Evolutionary conservation across 2,329 filamentous ascomycete species (phyloP).

Genomic region (Sporothrix brunneoviolacea): DNA sequence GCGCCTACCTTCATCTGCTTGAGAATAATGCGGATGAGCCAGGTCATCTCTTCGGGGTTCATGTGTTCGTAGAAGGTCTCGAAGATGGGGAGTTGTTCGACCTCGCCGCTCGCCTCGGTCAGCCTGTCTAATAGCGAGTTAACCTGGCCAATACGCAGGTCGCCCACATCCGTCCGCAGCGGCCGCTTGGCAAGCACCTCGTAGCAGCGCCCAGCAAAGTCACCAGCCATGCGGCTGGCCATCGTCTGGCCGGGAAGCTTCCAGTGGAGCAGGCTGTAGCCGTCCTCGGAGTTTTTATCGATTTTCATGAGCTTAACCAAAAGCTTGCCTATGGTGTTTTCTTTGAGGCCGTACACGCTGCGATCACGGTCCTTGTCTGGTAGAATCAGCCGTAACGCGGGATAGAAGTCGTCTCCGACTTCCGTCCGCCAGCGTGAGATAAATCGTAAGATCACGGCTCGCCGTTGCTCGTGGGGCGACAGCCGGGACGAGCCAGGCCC

Average conservation of each 20-base stretch:
- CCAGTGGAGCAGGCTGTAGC: slow-evolving; percentile 80
- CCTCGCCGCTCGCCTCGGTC: slow-evolving; percentile 67
- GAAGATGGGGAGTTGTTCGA: slow-evolving; percentile 76
- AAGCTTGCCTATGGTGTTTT: slow-evolving; percentile 81
- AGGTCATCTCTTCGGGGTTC: slow-evolving; percentile 89
- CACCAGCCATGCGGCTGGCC: slow-evolving; percentile 65
- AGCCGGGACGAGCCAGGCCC: slow-evolving; percentile 50
- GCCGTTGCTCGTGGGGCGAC: slow-evolving; percentile 69
- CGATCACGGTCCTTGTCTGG: slow-evolving; percentile 90
- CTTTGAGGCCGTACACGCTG: slow-evolving; percentile 89
- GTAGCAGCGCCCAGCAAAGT: slow-evolving; percentile 85
- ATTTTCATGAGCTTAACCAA: slow-evolving; percentile 92
- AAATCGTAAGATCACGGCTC: slow-evolving; percentile 78
- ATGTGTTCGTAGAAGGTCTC: slow-evolving; percentile 80
- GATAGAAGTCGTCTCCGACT: slow-evolving; percentile 89
- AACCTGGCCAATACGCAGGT: slow-evolving; percentile 82
- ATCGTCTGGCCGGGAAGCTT: slow-evolving; percentile 70
- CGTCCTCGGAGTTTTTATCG: slow-evolving; percentile 83
- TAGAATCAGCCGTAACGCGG: slow-evolving; percentile 82
- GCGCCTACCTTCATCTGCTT: slow-evolving; percentile 69
- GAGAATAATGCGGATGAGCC: slow-evolving; percentile 89
- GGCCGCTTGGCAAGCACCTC: slow-evolving; percentile 81
- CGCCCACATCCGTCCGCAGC: slow-evolving; percentile 64
- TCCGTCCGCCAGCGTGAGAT: slow-evolving; percentile 80
- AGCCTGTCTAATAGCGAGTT: slow-evolving; percentile 79